Conservation (phyloP, 257 asterid genomes). For the Coffea canephora region DNA sequence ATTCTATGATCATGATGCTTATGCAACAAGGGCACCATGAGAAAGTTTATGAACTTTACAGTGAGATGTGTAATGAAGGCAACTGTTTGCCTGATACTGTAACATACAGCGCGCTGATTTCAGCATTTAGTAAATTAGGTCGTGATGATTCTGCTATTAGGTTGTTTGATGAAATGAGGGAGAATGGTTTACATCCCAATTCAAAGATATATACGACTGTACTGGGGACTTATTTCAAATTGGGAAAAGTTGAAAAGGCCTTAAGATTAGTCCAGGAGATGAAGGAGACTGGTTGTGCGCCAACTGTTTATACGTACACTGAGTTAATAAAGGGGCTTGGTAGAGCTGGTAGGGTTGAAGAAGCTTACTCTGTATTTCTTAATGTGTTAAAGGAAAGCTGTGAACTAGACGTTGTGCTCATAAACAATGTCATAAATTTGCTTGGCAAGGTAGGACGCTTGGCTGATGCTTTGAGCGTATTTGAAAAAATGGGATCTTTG, state of each 20-base stretch:
- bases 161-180: conserved; percentile 86
- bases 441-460: conserved; percentile 65
- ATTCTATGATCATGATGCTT: conserved; percentile 79
- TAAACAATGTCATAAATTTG: conserved; percentile 72
- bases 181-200: conserved; percentile 66
- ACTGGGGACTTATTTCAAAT: conserved; percentile 54
- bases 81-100: conserved; percentile 74
- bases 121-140: conserved; percentile 59
- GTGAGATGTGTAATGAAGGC: conserved; percentile 78
- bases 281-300: conserved; percentile 60
- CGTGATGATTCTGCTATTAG: conserved; percentile 65
- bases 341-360: conserved; percentile 67
- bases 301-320: conserved; percentile 80
- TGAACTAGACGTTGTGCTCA: conserved; percentile 74
- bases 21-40: conserved; percentile 84
- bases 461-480: conserved; percentile 64
- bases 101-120: conserved; percentile 76
- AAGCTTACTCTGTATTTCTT: conserved; percentile 62
- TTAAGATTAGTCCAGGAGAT: conserved; percentile 64
- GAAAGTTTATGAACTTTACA: conserved; percentile 78
- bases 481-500: conserved; percentile 72
- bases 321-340: conserved; percentile 81
- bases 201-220: conserved; percentile 79
- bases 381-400: conserved; percentile 68
- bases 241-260: conserved; percentile 60